These are phyloP conservation scores for Leishmania tarentolae DNA, from an alignment of 208 protist species.

Conservation along the genomic window DNA sequence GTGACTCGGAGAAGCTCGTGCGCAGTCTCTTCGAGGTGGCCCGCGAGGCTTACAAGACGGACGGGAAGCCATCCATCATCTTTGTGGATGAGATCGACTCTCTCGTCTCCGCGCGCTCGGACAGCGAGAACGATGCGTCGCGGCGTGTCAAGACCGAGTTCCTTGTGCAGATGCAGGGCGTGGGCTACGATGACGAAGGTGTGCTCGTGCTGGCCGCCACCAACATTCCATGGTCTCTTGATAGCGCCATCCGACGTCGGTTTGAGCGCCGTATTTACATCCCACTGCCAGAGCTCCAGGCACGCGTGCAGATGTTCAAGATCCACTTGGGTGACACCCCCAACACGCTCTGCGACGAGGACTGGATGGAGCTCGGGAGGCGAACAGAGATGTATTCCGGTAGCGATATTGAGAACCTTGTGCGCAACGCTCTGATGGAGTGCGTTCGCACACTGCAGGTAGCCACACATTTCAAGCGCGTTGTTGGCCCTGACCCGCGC, in stretches of 20 bases:
- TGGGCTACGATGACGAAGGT: slow-evolving; percentile 82
- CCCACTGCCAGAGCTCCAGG: slow-evolving; percentile 87
- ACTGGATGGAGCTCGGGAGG: slow-evolving; percentile 92
- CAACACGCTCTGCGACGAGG: slow-evolving; percentile 78
- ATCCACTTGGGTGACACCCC: slow-evolving; percentile 96
- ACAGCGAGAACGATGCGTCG: slow-evolving; percentile 91
- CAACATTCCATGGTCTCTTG: slow-evolving; percentile 92
- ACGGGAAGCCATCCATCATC: slow-evolving; percentile 88
- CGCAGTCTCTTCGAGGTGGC: slow-evolving; percentile 94
- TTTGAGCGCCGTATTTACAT: slow-evolving; percentile 95
- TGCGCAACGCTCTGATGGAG: slow-evolving; percentile 98
- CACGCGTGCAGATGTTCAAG: slow-evolving; percentile 93
- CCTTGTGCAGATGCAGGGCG: slow-evolving; percentile 97
- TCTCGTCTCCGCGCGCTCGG: slow-evolving; percentile 83
- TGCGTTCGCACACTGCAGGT: slow-evolving; percentile 96
- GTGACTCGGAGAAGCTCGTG: slow-evolving; percentile 94
- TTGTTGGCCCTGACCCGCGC: slow-evolving; percentile 72
- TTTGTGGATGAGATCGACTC: slow-evolving; percentile 97
- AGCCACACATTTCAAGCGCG: slow-evolving; percentile 98
- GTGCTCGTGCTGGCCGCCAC: slow-evolving; percentile 93
- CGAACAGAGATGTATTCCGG: slow-evolving; percentile 95
- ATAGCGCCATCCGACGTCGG: slow-evolving; percentile 89
- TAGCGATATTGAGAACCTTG: slow-evolving; percentile 96
- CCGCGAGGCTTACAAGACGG: slow-evolving; percentile 71
- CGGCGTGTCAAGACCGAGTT: slow-evolving; percentile 99